Conservation (phyloP, 179 eudicot species). For the Beta lomatogona region DNA sequence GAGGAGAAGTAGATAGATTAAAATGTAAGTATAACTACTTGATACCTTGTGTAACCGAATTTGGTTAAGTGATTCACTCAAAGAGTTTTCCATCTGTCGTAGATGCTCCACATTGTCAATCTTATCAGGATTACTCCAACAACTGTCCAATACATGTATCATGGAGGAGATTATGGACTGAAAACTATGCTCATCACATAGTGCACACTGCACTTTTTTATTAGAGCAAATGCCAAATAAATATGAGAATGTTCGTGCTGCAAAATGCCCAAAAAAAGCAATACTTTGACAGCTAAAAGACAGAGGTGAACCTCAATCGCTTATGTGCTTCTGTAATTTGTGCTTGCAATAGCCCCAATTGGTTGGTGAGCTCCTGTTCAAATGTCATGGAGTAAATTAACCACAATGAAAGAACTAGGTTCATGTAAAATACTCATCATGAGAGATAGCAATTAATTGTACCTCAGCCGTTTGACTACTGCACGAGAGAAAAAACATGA, state of each 20-base stretch:
- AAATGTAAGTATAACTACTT: not conserved
- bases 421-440: not conserved
- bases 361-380: constrained; percentile 63
- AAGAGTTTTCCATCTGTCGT: constrained; percentile 81
- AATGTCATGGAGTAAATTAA: constrained; percentile 20
- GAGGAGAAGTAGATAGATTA: not conserved
- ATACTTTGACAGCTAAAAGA: constrained; percentile 16
- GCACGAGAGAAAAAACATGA: constrained; percentile 41
- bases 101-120: constrained; percentile 73
- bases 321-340: constrained; percentile 65
- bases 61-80: constrained; percentile 65
- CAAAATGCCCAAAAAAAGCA: constrained; percentile 8
- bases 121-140: constrained; percentile 86
- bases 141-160: constrained; percentile 43
- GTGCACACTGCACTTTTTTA: not conserved
- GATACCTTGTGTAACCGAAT: constrained; percentile 73
- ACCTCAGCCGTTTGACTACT: constrained; percentile 86
- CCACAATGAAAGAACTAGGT: constrained; percentile 2
- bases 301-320: constrained; percentile 61
- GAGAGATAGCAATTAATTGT: constrained; percentile 14
- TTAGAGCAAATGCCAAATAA: not conserved
- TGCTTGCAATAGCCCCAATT: constrained; percentile 56
- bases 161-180: not conserved
- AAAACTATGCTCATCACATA: not conserved
- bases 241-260: not conserved